These are phyloP conservation scores for Zoysia matrella DNA, from an alignment of 202 grass and related monocot species.

Conservation along the genomic window DNA sequence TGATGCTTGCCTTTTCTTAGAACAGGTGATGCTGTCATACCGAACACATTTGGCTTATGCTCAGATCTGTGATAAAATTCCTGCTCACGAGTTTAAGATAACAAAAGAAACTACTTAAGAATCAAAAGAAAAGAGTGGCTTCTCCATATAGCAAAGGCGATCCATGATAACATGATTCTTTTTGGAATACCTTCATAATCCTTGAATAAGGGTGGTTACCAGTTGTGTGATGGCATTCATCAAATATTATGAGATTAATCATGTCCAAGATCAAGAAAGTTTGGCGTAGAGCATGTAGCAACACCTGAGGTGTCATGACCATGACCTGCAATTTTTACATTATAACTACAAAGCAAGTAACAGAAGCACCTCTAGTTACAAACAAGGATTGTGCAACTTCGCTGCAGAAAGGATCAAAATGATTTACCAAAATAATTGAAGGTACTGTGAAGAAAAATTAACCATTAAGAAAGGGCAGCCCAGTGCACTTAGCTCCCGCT, in stretches of 20 bases:
- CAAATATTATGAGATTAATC: conserved; percentile 76
- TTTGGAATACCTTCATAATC: conserved; percentile 87
- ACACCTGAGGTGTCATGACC: conserved; percentile 91
- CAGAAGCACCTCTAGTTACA: conserved; percentile 5
- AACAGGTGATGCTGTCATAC: conserved; percentile 88
- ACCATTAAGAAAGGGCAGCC: background rate
- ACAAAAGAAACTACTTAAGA: conserved; percentile 37
- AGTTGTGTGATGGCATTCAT: conserved; percentile 91
- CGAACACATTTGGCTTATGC: conserved; percentile 71
- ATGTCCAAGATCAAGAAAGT: conserved; percentile 73
- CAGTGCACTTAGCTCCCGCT: too few relatives aligned
- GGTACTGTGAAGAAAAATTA: conserved; percentile 4
- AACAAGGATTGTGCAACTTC: conserved; percentile 8
- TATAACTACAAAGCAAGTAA: conserved; percentile 30
- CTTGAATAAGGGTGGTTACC: conserved; percentile 82
- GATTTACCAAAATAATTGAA: conserved; percentile 15
- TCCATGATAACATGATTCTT: conserved; percentile 30
- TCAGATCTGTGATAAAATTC: conserved; percentile 83
- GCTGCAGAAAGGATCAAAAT: background rate
- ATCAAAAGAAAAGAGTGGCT: conserved; percentile 11
- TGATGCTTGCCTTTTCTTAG: conserved; percentile 73
- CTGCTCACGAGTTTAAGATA: conserved; percentile 46
- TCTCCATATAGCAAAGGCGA: conserved; percentile 28
- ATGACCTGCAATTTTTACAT: conserved; percentile 71
- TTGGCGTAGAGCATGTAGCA: conserved; percentile 82